Percentiles rank a stretch among this genome's conserved stretches.
These are phyloP conservation scores for Linaria vulgaris DNA, from an alignment of 257 asterid species.

Conservation along the genomic window DNA sequence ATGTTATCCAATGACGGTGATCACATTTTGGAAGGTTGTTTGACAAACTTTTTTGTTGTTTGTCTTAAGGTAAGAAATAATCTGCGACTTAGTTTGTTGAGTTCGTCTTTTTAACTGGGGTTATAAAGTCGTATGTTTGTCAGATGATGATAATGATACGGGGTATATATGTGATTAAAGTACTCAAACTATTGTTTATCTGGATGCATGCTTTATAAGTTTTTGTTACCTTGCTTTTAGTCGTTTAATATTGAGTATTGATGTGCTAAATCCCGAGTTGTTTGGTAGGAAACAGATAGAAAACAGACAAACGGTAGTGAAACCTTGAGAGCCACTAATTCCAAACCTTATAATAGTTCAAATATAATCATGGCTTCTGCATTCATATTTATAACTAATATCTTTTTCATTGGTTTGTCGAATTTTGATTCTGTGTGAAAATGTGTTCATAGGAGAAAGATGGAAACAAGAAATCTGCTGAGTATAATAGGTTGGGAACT, in stretches of 20 bases:
- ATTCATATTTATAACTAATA: background rate
- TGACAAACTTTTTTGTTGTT: conserved; percentile 75
- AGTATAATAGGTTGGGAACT: conserved; percentile 32
- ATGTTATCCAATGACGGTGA: conserved; percentile 80
- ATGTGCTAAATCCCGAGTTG: background rate
- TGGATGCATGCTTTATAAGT: background rate
- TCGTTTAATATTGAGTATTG: background rate
- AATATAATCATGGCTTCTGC: background rate
- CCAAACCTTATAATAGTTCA: background rate
- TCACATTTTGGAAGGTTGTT: conserved; percentile 80
- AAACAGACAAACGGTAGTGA: background rate
- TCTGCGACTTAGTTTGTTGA: background rate
- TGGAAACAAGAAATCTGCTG: conserved; percentile 24
- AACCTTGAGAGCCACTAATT: background rate
- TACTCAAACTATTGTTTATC: background rate
- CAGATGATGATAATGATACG: background rate
- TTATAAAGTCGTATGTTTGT: background rate
- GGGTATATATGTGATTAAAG: background rate
- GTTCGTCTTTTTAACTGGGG: background rate
- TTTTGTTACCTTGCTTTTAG: background rate
- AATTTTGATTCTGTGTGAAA: background rate
- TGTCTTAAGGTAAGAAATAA: conserved; percentile 55
- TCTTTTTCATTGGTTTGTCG: background rate
- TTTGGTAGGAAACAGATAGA: background rate
- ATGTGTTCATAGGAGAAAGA: conserved; percentile 46